Conservation (phyloP, 2,329 filamentous ascomycete species). For the Stachybotrys elegans region DNA sequence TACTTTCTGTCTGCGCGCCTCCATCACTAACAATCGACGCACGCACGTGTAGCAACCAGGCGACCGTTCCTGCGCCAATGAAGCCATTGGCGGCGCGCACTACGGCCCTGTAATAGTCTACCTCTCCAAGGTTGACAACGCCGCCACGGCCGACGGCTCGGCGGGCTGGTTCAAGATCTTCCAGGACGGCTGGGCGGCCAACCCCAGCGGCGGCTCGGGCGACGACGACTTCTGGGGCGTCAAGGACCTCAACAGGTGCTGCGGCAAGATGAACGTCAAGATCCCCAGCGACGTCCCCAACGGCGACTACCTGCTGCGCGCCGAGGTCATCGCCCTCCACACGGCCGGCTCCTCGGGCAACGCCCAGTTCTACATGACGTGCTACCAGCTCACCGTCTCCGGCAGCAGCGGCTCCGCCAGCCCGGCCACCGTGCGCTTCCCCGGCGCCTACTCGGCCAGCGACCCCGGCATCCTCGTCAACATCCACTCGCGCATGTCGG, state of each 20-base stretch:
- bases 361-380: constrained; percentile 31
- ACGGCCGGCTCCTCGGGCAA: constrained; percentile 26
- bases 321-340: constrained; percentile 51
- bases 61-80: constrained; percentile 38
- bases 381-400: constrained; percentile 20
- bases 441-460: constrained; percentile 16
- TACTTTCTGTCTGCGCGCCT: not conserved
- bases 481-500: constrained; percentile 27
- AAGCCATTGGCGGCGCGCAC: constrained; percentile 50
- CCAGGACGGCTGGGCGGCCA: constrained; percentile 36
- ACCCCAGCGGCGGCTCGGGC: constrained; percentile 18
- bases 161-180: constrained; percentile 49
- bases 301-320: constrained; percentile 49
- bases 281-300: constrained; percentile 41
- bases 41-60: constrained; percentile 11
- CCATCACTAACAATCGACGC: not conserved
- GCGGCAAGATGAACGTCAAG: constrained; percentile 1
- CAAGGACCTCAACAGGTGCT: constrained; percentile 3
- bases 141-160: constrained; percentile 36
- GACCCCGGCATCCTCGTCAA: constrained; percentile 21
- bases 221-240: constrained; percentile 17
- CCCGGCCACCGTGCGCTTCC: constrained; percentile 17
- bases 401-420: constrained; percentile 17
- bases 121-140: constrained; percentile 43
- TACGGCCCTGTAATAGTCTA: constrained; percentile 50